Evolutionary conservation across 495 filamentous ascomycete species (phyloP).

Genomic region (Cercophora newfieldiana): DNA sequence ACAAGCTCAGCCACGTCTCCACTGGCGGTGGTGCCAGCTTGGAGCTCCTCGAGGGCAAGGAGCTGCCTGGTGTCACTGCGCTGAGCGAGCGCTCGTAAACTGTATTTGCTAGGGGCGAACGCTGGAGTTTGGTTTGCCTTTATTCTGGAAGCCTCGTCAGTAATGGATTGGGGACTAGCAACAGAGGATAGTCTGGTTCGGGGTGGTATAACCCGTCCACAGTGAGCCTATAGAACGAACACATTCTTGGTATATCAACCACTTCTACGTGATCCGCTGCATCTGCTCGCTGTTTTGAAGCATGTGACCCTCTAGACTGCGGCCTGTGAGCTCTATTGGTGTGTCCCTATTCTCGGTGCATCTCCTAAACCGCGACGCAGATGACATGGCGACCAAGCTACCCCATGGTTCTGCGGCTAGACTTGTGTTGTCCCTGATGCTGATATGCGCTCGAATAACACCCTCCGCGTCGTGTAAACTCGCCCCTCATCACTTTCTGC

Average conservation of each 20-base stretch:
- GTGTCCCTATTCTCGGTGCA: not conserved
- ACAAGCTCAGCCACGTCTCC: conserved; percentile 96
- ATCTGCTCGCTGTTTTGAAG: not conserved
- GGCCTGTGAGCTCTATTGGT: not conserved
- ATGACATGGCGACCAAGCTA: not conserved
- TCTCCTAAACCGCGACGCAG: not conserved
- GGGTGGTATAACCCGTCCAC: not conserved
- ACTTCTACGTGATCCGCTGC: not conserved
- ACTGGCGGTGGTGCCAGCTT: conserved; percentile 95
- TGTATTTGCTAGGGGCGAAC: not conserved
- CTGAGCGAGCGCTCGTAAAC: conserved; percentile 68
- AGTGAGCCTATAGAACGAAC: not conserved
- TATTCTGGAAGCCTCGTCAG: not conserved
- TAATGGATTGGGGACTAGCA: not conserved
- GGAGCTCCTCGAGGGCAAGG: conserved; percentile 97
- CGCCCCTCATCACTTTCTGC: not conserved
- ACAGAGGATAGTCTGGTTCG: not conserved
- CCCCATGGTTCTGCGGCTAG: not conserved
- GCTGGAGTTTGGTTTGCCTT: not conserved
- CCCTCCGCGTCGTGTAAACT: not conserved
- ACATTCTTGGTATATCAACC: not conserved
- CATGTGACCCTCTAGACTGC: not conserved
- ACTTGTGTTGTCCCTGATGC: not conserved
- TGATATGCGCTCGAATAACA: not conserved
- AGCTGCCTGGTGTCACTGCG: conserved; percentile 87